Base-by-base conservation (phyloP, 164 flowering plant genomes). In the Annona cherimola region DNA sequence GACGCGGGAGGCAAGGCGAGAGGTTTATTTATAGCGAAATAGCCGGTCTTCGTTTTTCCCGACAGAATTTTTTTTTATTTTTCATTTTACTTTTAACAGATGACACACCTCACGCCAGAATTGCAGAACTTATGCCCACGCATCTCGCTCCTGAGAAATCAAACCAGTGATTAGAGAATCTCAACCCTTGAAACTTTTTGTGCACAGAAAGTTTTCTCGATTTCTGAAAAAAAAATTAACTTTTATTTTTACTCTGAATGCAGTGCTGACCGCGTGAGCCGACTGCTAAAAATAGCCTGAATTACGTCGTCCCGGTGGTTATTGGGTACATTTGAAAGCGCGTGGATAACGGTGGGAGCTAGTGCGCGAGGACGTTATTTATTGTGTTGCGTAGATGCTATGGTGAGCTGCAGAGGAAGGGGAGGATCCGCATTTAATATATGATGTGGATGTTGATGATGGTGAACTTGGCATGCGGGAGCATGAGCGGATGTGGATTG, bases 11-110 rank as follows among this genome's bases (percentile, higher is more conserved):
- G 69, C 19, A 40, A 43, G 6, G 5, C 39, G 66, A 59, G 76
- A 62, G 63, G 5, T 45, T n/a, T 74, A 77, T 82, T 71, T 79
- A 81, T 81, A 82, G 80, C 39, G 71, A 59, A 60, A 65, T 20
- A 45, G 79, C 74, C 73, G 72, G 85, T 80, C 83, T 75, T 67
- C 67, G 79, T 74, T 72, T 67, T 72, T 74, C 76, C 83, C 85
- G 87, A 85, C 87, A 81, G 74, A 54, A 65, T 67, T 63, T 42
- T 20, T 46, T 61, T 54, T 55, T 55, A 20, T 50, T 9, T 50
- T 50, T 50, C 14, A 50, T 50, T 50, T 50, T 50, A 11, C 14
- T 50, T 50, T 50, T 50, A 50, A 11, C 14, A 16, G 9, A 50
- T 12, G 9, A 16, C 14, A 50, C 57, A 50, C 57, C 14, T 50